phyloP scores from a whole-genome alignment of 306 rosid genomes.

The Acacia acuminata region DNA sequence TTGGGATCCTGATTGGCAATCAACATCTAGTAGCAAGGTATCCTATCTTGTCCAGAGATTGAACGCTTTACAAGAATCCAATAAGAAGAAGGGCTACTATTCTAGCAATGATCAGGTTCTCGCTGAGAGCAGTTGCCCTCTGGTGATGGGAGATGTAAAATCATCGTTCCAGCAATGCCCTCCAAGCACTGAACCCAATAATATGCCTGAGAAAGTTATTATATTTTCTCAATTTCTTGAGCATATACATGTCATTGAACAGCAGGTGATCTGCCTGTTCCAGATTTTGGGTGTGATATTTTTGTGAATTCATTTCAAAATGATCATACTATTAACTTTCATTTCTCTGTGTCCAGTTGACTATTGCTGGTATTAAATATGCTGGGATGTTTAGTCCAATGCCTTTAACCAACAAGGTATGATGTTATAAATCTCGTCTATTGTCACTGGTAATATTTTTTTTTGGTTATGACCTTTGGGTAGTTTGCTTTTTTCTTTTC shows the following conservation, averaged over 20 bases:
- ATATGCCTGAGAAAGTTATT: conserved; percentile 68
- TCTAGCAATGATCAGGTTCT: conserved; percentile 31
- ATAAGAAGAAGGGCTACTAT: conserved; percentile 36
- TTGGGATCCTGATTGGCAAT: conserved; percentile 99
- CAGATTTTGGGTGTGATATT: neutral
- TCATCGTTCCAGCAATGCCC: conserved; percentile 35
- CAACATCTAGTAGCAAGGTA: conserved; percentile 96
- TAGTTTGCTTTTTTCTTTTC: conserved; percentile 38
- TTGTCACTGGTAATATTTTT: conserved; percentile 15
- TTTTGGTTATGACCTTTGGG: conserved; percentile 27
- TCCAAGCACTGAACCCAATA: conserved; percentile 31
- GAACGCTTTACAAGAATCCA: conserved; percentile 69
- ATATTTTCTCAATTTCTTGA: conserved; percentile 97
- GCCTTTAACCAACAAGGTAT: conserved; percentile 86
- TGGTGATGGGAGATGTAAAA: conserved; percentile 37
- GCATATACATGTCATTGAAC: conserved; percentile 96
- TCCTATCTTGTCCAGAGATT: conserved; percentile 68
- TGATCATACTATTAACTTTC: conserved; percentile 27
- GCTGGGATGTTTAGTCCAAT: conserved; percentile 96
- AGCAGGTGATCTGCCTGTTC: conserved; percentile 62
- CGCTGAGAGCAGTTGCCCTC: conserved; percentile 35
- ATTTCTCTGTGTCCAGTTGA: conserved; percentile 57
- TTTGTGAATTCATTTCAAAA: conserved; percentile 21
- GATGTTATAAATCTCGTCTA: conserved; percentile 25
- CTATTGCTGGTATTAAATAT: conserved; percentile 76